These are phyloP conservation scores for Tetrapyrgos nigripes DNA, from an alignment of 1,284 basidiomycete genomes.

Conservation along the genomic window DNA sequence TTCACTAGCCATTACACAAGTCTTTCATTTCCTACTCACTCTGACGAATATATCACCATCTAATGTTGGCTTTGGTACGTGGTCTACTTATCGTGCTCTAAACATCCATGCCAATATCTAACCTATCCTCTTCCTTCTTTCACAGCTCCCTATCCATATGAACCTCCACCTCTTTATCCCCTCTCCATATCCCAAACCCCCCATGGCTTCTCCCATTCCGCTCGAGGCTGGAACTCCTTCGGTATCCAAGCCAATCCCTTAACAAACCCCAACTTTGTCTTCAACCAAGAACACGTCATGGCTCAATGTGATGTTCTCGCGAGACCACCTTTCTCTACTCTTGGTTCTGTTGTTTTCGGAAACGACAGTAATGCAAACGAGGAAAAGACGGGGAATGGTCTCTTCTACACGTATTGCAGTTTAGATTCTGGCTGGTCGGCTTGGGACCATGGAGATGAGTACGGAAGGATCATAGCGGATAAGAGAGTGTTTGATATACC, in stretches of 20 bases:
- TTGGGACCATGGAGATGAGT: conserved; percentile 14
- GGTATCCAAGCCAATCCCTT: conserved; percentile 10
- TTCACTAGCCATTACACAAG: no score
- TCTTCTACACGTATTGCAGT: conserved; percentile 10
- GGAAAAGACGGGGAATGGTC: neutral
- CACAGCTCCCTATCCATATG: no score
- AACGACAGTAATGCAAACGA: no score
- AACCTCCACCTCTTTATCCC: conserved; percentile 2
- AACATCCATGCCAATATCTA: neutral
- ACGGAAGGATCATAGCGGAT: conserved; percentile 17
- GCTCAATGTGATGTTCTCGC: conserved; percentile 8
- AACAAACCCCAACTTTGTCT: conserved; percentile 6
- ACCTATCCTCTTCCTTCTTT: neutral
- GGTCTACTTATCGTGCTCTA: no score
- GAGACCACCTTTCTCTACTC: neutral
- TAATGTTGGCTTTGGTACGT: no score
- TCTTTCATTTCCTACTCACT: no score
- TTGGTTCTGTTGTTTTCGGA: no score
- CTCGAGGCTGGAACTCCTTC: conserved; percentile 14
- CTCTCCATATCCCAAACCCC: conserved; percentile 8
- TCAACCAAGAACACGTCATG: conserved; percentile 9
- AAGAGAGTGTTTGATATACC: conserved; percentile 14
- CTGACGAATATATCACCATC: no score
- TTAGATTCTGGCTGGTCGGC: conserved; percentile 20
- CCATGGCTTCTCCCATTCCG: conserved; percentile 6